These are phyloP conservation scores for Rhodamnia rubescens DNA, from an alignment of 345 rosid species.

Conservation along the genomic window DNA sequence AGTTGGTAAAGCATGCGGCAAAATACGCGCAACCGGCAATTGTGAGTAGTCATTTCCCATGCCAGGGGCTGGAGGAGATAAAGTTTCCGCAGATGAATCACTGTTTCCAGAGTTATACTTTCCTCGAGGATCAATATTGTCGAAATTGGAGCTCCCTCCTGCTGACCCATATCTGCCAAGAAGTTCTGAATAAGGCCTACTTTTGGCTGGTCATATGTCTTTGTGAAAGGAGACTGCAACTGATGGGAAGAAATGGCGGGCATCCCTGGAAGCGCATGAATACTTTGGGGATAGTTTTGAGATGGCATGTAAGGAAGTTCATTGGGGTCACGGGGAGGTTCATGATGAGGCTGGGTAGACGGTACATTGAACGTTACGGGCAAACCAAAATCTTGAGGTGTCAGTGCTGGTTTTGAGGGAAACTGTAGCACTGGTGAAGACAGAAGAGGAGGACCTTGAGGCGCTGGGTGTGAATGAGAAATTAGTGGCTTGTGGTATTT, in stretches of 20 bases:
- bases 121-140: background rate
- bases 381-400: background rate
- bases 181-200: conserved; percentile 9
- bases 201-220: conserved; percentile 6
- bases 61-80: background rate
- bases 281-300: background rate
- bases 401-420: background rate
- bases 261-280: background rate
- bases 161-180: background rate
- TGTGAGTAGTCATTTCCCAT: conserved; percentile 8
- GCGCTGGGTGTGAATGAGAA: background rate
- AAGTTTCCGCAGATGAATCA: conserved; percentile 4
- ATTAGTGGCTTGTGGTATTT: background rate
- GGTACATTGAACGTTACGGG: background rate
- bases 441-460: background rate
- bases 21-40: conserved; percentile 25
- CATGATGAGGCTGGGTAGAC: conserved; percentile 5
- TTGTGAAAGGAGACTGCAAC: background rate
- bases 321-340: background rate
- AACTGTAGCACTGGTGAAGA: background rate
- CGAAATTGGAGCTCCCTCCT: background rate
- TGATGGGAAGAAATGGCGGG: conserved; percentile 1
- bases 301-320: conserved; percentile 1
- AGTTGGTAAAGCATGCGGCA: conserved; percentile 43
- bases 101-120: conserved; percentile 4